Evolutionary conservation across 2,329 filamentous ascomycete species (phyloP).

Genomic region (Curvularia lunata): DNA sequence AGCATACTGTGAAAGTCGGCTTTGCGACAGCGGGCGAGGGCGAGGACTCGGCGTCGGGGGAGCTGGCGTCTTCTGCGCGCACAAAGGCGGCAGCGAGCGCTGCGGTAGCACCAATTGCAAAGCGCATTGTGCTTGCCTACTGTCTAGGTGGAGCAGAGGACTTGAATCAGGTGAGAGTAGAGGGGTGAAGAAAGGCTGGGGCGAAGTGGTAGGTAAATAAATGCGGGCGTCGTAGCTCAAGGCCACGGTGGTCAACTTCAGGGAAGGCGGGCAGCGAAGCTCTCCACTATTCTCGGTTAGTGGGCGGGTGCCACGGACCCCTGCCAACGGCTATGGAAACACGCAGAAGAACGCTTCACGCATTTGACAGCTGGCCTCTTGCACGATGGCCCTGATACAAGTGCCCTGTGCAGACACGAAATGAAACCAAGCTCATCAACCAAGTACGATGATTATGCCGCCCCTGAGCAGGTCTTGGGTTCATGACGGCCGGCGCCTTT

Average conservation of each 20-base stretch:
- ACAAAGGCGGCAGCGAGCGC: slow-evolving; percentile 75
- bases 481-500: not conserved
- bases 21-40: slow-evolving; percentile 68
- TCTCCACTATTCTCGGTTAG: slow-evolving; percentile 18
- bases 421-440: not conserved
- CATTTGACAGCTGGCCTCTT: slow-evolving; percentile 33
- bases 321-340: slow-evolving; percentile 19
- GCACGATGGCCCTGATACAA: slow-evolving; percentile 1
- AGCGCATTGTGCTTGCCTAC: slow-evolving; percentile 54
- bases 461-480: not conserved
- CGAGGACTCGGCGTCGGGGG: slow-evolving; percentile 58
- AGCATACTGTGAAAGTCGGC: slow-evolving; percentile 87
- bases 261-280: slow-evolving; percentile 21
- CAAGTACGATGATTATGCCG: not conserved
- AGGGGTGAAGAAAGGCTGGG: slow-evolving; percentile 26
- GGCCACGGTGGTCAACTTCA: slow-evolving; percentile 29
- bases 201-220: slow-evolving; percentile 35
- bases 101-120: slow-evolving; percentile 75
- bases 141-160: slow-evolving; percentile 41
- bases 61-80: slow-evolving; percentile 65
- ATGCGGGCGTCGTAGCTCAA: slow-evolving; percentile 28
- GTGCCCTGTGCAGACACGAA: not conserved
- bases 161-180: slow-evolving; percentile 28
- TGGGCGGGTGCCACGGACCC: slow-evolving; percentile 15
- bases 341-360: slow-evolving; percentile 24